These are phyloP conservation scores for Blastocystis sp. DNA, from an alignment of 352 stramenopile genomes.

Conservation along the genomic window DNA sequence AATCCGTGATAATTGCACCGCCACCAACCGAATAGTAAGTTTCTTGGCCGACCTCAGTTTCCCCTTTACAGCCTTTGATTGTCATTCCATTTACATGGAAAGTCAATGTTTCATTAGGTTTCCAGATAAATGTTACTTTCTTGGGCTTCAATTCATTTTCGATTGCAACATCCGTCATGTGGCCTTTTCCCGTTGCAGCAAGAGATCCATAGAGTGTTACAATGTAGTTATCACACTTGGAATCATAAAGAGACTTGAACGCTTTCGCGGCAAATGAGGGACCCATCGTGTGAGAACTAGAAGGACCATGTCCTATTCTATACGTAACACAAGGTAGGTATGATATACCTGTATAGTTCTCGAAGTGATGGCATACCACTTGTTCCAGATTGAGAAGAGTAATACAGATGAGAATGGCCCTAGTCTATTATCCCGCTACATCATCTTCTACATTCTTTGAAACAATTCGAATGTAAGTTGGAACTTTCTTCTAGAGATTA, in stretches of 20 bases:
- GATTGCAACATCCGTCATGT: slow-evolving; percentile 70
- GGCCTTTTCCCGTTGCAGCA: slow-evolving; percentile 69
- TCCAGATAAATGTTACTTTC: slow-evolving; percentile 67
- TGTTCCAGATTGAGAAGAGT: slow-evolving; percentile 24
- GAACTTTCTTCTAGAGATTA: slow-evolving; percentile 15
- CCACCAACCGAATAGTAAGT: slow-evolving; percentile 71
- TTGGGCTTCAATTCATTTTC: slow-evolving; percentile 68
- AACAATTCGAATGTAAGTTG: slow-evolving; percentile 14
- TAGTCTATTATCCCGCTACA: neutral
- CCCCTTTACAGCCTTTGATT: slow-evolving; percentile 52
- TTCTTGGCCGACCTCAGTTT: slow-evolving; percentile 33
- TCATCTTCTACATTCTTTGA: slow-evolving; percentile 13
- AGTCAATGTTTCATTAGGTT: slow-evolving; percentile 64
- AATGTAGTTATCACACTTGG: slow-evolving; percentile 13
- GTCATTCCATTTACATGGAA: slow-evolving; percentile 71
- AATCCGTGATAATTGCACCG: slow-evolving; percentile 69
- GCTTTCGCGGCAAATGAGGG: slow-evolving; percentile 69
- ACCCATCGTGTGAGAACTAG: slow-evolving; percentile 70
- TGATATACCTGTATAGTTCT: slow-evolving; percentile 37
- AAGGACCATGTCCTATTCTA: slow-evolving; percentile 70
- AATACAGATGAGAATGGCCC: slow-evolving; percentile 61
- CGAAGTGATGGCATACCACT: slow-evolving; percentile 54
- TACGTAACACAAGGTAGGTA: neutral
- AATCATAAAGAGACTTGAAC: slow-evolving; percentile 46
- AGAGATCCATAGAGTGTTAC: slow-evolving; percentile 69